These are phyloP conservation scores for Pythium folliculosum DNA, from an alignment of 352 stramenopile species.

Conservation along the genomic window DNA sequence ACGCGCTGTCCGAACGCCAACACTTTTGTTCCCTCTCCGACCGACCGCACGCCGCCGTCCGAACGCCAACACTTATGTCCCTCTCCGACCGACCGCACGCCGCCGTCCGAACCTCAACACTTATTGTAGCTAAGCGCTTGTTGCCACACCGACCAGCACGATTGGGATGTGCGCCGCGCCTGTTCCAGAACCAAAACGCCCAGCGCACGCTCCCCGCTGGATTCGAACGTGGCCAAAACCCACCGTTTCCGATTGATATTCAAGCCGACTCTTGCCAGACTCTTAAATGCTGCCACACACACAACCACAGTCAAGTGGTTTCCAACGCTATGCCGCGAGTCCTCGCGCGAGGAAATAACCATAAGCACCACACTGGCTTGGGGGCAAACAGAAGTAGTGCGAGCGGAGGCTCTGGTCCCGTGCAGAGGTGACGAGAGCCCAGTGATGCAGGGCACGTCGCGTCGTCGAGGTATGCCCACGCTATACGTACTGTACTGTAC, in stretches of 20 bases:
- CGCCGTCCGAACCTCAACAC: background rate
- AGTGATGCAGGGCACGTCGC: too few species aligned
- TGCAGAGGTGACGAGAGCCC: too few species aligned
- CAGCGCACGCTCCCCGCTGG: too few species aligned
- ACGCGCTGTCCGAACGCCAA: background rate
- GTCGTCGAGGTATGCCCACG: too few species aligned
- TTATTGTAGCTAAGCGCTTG: background rate
- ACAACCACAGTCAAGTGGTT: too few species aligned
- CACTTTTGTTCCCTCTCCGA: background rate
- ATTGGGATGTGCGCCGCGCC: background rate
- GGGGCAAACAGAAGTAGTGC: too few species aligned
- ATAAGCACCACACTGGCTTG: too few species aligned
- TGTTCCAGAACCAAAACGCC: slow-evolving; percentile 16
- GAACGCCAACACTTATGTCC: background rate
- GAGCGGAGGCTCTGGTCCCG: too few species aligned
- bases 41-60: background rate
- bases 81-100: slow-evolving; percentile 11
- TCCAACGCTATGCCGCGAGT: too few species aligned
- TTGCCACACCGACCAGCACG: background rate
- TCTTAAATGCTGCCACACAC: background rate
- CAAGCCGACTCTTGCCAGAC: background rate
- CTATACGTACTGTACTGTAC: background rate
- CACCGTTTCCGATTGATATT: background rate
- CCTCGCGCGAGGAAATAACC: too few species aligned
- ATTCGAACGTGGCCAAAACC: slow-evolving; percentile 1